Evolutionary conservation across 2,329 filamentous ascomycete species (phyloP).

Genomic region (Penicillium sp.): DNA sequence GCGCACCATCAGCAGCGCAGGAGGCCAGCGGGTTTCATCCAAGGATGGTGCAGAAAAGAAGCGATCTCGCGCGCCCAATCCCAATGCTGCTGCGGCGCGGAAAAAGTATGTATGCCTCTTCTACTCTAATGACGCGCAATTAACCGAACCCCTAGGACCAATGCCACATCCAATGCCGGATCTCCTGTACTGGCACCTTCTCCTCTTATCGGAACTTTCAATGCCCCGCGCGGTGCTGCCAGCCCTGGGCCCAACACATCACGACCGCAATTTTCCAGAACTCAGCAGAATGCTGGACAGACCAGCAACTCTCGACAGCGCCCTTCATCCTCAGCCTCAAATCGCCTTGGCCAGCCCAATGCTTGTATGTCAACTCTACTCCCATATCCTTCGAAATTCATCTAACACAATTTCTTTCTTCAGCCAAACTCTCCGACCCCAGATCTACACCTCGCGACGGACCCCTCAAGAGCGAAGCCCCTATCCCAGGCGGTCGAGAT

Average conservation of each 20-base stretch:
- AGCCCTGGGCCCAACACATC: constrained; percentile 62
- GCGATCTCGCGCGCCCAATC: constrained; percentile 69
- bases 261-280: constrained; percentile 67
- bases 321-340: constrained; percentile 61
- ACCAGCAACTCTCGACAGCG: constrained; percentile 57
- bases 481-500: constrained; percentile 39
- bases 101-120: constrained; percentile 63
- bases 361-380: constrained; percentile 42
- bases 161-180: constrained; percentile 52
- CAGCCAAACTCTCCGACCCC: constrained; percentile 47
- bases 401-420: constrained; percentile 19
- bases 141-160: constrained; percentile 41
- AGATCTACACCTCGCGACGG: constrained; percentile 55
- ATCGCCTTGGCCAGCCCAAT: constrained; percentile 52
- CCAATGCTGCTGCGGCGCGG: constrained; percentile 58
- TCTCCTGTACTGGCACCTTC: constrained; percentile 74
- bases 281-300: constrained; percentile 71
- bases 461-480: constrained; percentile 26
- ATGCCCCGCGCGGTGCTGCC: constrained; percentile 55
- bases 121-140: constrained; percentile 3
- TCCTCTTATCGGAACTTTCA: constrained; percentile 66
- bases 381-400: constrained; percentile 28
- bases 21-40: constrained; percentile 37
- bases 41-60: constrained; percentile 70
- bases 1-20: constrained; percentile 38